Evolutionary conservation across 2,329 filamentous ascomycete species (phyloP).

Genomic region (Calonectria naviculata): DNA sequence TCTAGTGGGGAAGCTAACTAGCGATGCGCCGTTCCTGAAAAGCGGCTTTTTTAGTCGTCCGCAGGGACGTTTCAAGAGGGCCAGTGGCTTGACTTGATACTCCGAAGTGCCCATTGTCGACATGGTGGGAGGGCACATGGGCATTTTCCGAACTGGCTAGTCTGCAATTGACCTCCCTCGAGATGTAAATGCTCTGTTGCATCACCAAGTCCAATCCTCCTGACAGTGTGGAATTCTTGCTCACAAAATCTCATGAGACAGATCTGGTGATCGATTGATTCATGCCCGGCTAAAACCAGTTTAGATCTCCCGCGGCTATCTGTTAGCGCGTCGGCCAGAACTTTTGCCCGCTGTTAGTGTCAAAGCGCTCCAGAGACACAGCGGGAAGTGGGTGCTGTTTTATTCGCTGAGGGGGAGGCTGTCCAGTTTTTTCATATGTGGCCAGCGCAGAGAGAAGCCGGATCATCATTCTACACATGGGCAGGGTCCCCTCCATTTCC

Average conservation of each 20-base stretch:
- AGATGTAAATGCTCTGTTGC: neutral
- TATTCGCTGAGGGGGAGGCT: neutral
- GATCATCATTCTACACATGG: neutral
- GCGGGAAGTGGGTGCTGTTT: neutral
- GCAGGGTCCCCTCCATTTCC: too few relatives aligned
- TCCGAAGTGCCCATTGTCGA: neutral
- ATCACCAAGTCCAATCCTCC: neutral
- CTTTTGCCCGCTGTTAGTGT: neutral
- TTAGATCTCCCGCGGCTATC: neutral
- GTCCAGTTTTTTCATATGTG: neutral
- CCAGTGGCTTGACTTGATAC: neutral
- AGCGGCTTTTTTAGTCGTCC: neutral
- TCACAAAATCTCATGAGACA: too few relatives aligned
- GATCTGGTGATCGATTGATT: neutral
- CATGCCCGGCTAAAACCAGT: neutral
- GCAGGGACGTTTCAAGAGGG: neutral
- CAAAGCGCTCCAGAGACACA: neutral
- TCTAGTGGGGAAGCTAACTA: neutral
- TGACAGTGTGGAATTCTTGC: neutral
- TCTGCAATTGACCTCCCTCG: neutral
- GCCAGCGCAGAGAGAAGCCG: neutral
- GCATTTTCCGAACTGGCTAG: neutral
- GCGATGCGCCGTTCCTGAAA: neutral
- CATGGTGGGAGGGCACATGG: neutral
- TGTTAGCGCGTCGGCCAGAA: neutral